Percentiles rank a stretch among this genome's conserved stretches.
phyloP scores from a whole-genome alignment of 306 rosid species.

The Pueraria montana region DNA sequence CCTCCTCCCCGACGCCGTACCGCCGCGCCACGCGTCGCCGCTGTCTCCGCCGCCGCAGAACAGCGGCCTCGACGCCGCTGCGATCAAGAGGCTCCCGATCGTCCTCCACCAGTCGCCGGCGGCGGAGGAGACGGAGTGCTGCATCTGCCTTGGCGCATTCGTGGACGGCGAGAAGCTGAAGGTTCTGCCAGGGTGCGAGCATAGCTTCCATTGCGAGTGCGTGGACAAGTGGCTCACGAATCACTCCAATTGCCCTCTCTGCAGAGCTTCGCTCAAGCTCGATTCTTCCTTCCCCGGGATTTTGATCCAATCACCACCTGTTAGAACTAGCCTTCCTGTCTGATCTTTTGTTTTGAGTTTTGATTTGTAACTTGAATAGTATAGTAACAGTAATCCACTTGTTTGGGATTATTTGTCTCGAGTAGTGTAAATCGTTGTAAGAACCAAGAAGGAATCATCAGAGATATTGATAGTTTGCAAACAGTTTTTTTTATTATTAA shows the following conservation, averaged over 20 bases:
- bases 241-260: constrained; percentile 87
- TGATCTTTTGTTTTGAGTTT: neutral
- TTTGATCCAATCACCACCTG: constrained; percentile 62
- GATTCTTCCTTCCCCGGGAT: constrained; percentile 47
- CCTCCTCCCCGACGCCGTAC: neutral
- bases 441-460: neutral
- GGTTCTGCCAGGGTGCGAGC: constrained; percentile 73
- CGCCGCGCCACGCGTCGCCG: neutral
- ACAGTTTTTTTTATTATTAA: neutral
- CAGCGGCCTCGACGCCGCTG: constrained; percentile 58
- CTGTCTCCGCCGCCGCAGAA: constrained; percentile 11
- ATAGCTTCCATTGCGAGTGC: constrained; percentile 82
- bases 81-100: constrained; percentile 71
- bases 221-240: constrained; percentile 81
- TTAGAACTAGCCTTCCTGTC: constrained; percentile 1
- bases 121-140: constrained; percentile 66
- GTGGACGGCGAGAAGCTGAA: constrained; percentile 79
- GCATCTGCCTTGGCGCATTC: constrained; percentile 78
- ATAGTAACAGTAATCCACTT: neutral
- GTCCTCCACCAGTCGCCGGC: constrained; percentile 48
- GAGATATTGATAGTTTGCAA: neutral
- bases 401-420: constrained; percentile 21
- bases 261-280: constrained; percentile 69
- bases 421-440: constrained; percentile 17
- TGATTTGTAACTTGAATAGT: neutral